Conservation (phyloP, 441 rosid species). For the Bocquillonia castaneifolia region DNA sequence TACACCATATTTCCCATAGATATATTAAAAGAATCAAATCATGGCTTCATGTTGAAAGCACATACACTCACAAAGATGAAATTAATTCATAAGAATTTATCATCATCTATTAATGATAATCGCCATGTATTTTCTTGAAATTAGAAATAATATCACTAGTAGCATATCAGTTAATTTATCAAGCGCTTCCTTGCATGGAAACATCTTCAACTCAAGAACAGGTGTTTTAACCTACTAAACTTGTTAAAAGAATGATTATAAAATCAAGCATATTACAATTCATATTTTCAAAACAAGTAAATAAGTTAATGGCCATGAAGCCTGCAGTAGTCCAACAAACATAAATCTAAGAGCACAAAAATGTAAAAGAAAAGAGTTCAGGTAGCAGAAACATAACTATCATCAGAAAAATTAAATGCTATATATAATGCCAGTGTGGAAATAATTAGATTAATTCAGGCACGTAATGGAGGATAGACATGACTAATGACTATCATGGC, state of each 20-base stretch:
- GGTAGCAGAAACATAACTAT: background rate
- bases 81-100: background rate
- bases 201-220: background rate
- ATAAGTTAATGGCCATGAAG: background rate
- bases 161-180: background rate
- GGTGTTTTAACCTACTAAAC: background rate
- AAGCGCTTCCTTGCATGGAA: background rate
- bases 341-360: background rate
- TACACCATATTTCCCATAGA: background rate
- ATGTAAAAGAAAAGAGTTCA: background rate
- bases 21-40: background rate
- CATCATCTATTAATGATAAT: background rate
- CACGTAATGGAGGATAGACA: background rate
- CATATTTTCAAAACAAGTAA: no score
- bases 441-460: background rate
- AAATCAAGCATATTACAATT: no score
- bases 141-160: background rate
- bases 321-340: background rate
- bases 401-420: background rate
- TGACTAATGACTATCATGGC: background rate
- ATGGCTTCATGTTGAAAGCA: background rate
- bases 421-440: background rate
- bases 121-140: background rate
- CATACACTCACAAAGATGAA: background rate
- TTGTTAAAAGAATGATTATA: background rate